These are phyloP conservation scores for Venturia nashicola DNA, from an alignment of 2,329 filamentous ascomycete genomes.

Conservation along the genomic window DNA sequence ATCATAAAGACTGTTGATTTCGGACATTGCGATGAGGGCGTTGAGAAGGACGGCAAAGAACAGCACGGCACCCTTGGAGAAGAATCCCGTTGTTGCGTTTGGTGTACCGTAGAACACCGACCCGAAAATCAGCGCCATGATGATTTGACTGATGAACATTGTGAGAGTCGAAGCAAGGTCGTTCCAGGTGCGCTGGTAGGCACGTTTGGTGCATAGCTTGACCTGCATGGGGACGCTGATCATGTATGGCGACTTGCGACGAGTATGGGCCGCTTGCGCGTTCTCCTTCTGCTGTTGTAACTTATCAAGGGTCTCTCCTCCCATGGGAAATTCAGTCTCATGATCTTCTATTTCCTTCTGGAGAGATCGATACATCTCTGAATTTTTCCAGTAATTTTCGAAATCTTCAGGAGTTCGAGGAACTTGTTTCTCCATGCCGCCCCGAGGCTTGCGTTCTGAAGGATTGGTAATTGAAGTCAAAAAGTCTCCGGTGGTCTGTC, in stretches of 20 bases:
- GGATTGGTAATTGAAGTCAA: conserved; percentile 58
- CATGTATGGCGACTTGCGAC: conserved; percentile 61
- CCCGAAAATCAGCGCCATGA: conserved; percentile 67
- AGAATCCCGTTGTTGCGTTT: conserved; percentile 53
- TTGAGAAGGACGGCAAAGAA: conserved; percentile 76
- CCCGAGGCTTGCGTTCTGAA: conserved; percentile 40
- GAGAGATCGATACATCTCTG: conserved; percentile 31
- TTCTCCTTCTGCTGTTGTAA: conserved; percentile 39
- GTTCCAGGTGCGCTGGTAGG: conserved; percentile 41
- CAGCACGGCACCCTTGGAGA: conserved; percentile 68
- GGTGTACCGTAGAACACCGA: conserved; percentile 66
- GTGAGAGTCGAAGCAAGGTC: conserved; percentile 38
- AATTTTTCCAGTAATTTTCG: conserved; percentile 37
- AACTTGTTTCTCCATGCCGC: conserved; percentile 48
- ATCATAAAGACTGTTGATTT: conserved; percentile 62
- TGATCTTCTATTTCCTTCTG: conserved; percentile 39
- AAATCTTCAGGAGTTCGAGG: conserved; percentile 62
- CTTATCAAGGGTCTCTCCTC: conserved; percentile 28
- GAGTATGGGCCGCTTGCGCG: conserved; percentile 48
- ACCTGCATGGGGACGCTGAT: conserved; percentile 55
- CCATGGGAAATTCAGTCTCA: conserved; percentile 33
- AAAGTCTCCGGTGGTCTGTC: conserved; percentile 59
- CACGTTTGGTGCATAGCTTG: conserved; percentile 35
- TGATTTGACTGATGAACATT: conserved; percentile 36
- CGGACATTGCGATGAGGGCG: conserved; percentile 71